These are phyloP conservation scores for Diversispora epigaea DNA, from an alignment of 192 early-diverging fungal genomes.

Conservation along the genomic window DNA sequence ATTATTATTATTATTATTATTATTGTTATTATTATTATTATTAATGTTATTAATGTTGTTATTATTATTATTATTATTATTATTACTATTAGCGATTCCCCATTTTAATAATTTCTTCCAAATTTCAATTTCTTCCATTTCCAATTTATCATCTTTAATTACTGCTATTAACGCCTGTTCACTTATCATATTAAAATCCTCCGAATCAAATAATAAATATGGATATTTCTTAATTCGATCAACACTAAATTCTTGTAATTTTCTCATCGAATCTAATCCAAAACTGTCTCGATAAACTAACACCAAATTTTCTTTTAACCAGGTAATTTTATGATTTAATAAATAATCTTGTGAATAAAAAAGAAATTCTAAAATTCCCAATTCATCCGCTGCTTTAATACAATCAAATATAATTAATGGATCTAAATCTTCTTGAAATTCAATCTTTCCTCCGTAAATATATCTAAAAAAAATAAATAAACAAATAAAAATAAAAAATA, in stretches of 20 bases:
- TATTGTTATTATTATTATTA: too few relatives aligned
- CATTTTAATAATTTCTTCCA: constrained; percentile 24
- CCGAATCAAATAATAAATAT: background rate
- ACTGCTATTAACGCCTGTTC: background rate
- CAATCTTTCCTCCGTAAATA: constrained; percentile 13
- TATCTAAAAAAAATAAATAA: background rate
- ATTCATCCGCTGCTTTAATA: constrained; percentile 14
- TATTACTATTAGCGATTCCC: background rate
- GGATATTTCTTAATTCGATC: constrained; percentile 21
- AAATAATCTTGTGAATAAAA: background rate
- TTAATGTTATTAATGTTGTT: too few relatives aligned
- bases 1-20: too few relatives aligned
- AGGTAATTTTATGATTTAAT: background rate
- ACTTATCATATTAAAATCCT: background rate
- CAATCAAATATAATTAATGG: constrained; percentile 14
- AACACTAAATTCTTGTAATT: constrained; percentile 25
- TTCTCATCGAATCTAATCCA: background rate
- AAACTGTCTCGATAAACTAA: constrained; percentile 1
- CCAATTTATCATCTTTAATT: constrained; percentile 10
- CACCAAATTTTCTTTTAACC: constrained; percentile 15
- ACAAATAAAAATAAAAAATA: background rate
- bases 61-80: background rate
- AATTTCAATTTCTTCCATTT: constrained; percentile 15
- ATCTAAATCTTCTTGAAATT: background rate
- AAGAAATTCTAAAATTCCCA: background rate